Evolutionary conservation across 2,329 filamentous ascomycete genomes (phyloP).

Genomic region (Exserohilum rostratum): DNA sequence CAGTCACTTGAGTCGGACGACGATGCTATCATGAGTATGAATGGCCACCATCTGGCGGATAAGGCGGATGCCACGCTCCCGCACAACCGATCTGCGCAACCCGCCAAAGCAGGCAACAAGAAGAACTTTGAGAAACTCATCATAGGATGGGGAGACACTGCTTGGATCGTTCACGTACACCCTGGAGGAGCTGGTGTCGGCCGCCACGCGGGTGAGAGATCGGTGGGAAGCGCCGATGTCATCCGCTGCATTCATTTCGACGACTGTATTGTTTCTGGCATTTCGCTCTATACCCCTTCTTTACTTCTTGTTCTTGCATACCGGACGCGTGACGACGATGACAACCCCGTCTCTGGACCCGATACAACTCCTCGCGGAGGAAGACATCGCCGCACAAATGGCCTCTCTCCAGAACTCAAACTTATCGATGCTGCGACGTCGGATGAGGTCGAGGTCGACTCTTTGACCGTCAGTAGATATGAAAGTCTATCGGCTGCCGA

Average conservation of each 20-base stretch:
- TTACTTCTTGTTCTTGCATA: conserved; percentile 92
- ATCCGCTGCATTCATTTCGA: conserved; percentile 86
- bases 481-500: conserved; percentile 86
- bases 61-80: conserved; percentile 42
- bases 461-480: conserved; percentile 82
- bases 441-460: conserved; percentile 84
- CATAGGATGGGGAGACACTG: conserved; percentile 93
- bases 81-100: conserved; percentile 54
- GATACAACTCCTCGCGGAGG: conserved; percentile 68
- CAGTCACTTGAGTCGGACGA: conserved; percentile 76
- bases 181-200: conserved; percentile 71
- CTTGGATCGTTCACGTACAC: conserved; percentile 94
- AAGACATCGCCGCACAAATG: conserved; percentile 74
- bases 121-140: conserved; percentile 73
- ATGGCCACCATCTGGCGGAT: conserved; percentile 41
- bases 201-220: conserved; percentile 71
- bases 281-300: conserved; percentile 93
- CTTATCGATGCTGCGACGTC: conserved; percentile 87
- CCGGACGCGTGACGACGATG: conserved; percentile 74
- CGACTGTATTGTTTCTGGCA: conserved; percentile 96
- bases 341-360: conserved; percentile 60
- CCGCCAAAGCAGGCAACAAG: conserved; percentile 43
- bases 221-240: conserved; percentile 83
- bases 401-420: conserved; percentile 83
- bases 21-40: conserved; percentile 51